Evolutionary conservation across 768 basidiomycete genomes (phyloP).

Genomic region (Lyophyllum semitale): DNA sequence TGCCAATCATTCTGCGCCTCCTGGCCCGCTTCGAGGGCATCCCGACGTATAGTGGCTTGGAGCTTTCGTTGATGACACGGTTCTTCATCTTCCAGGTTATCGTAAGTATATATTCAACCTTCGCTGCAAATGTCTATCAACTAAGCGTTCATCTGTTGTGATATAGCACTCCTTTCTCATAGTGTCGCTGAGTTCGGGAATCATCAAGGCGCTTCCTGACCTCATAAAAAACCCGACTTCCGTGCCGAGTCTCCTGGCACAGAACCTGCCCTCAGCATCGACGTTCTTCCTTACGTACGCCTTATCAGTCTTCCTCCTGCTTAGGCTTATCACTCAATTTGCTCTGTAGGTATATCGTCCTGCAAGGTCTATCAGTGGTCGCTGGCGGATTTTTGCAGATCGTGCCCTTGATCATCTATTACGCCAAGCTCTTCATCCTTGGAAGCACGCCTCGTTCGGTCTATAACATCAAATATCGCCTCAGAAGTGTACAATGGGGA

Average conservation of each 20-base stretch:
- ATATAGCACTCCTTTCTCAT: constrained; percentile 90
- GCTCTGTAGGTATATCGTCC: constrained; percentile 60
- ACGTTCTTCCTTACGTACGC: constrained; percentile 88
- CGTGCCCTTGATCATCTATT: constrained; percentile 78
- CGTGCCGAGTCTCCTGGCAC: constrained; percentile 73
- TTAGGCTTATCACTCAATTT: background rate
- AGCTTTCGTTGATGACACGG: constrained; percentile 89
- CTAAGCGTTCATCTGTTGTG: background rate
- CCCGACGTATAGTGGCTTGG: constrained; percentile 79
- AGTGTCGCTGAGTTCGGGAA: constrained; percentile 82
- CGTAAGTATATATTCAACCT: constrained; percentile 54
- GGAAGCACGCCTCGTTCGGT: constrained; percentile 89
- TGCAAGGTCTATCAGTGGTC: constrained; percentile 80
- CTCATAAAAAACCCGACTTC: constrained; percentile 70
- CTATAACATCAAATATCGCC: constrained; percentile 79
- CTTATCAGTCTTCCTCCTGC: background rate
- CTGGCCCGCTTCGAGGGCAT: constrained; percentile 89
- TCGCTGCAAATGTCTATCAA: no score
- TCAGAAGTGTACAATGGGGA: constrained; percentile 74
- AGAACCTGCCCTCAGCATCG: constrained; percentile 77
- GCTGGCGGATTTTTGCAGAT: constrained; percentile 82
- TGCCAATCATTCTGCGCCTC: constrained; percentile 78
- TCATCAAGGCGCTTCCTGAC: constrained; percentile 67
- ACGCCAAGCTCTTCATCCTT: constrained; percentile 84
- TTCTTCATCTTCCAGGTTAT: constrained; percentile 93